Conservation (phyloP, 1,284 basidiomycete species). For the Neotropicomus parvogracilis region DNA sequence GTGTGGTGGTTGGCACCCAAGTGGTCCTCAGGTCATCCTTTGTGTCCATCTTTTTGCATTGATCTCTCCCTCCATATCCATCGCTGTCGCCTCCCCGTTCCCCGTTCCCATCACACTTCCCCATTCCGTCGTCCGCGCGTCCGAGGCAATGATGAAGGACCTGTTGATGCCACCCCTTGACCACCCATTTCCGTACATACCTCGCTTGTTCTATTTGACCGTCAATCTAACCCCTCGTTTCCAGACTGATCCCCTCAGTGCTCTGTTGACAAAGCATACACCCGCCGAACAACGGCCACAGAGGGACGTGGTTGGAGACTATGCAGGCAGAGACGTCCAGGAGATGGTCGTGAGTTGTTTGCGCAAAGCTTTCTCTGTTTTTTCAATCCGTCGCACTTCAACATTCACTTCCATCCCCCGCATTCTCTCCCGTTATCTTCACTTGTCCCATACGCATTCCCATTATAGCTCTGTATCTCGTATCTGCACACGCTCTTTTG, state of each 20-base stretch:
- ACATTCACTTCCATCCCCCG: conserved; percentile 8
- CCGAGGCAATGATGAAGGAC: conserved; percentile 8
- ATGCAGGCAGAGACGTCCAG: conserved; percentile 66
- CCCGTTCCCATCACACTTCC: not conserved
- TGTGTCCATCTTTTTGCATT: conserved; percentile 13
- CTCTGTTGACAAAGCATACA: conserved; percentile 76
- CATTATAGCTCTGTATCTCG: conserved; percentile 24
- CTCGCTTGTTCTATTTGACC: not conserved
- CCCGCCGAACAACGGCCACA: conserved; percentile 67
- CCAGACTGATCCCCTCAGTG: conserved; percentile 78
- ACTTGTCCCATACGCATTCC: conserved; percentile 10
- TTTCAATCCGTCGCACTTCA: conserved; percentile 8
- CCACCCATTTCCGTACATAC: conserved; percentile 9
- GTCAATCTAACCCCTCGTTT: conserved; percentile 30
- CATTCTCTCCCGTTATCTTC: conserved; percentile 5
- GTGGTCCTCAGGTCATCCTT: conserved; percentile 32
- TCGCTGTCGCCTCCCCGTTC: not conserved
- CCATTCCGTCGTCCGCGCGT: conserved; percentile 1
- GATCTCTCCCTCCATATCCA: not conserved
- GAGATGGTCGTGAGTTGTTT: conserved; percentile 64
- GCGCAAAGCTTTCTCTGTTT: conserved; percentile 12
- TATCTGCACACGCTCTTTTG: conserved; percentile 24
- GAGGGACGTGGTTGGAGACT: conserved; percentile 70
- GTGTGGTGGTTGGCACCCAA: conserved; percentile 58
- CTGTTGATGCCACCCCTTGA: conserved; percentile 7